Conservation (phyloP, 345 rosid genomes). For the Gossypium stocksii region DNA sequence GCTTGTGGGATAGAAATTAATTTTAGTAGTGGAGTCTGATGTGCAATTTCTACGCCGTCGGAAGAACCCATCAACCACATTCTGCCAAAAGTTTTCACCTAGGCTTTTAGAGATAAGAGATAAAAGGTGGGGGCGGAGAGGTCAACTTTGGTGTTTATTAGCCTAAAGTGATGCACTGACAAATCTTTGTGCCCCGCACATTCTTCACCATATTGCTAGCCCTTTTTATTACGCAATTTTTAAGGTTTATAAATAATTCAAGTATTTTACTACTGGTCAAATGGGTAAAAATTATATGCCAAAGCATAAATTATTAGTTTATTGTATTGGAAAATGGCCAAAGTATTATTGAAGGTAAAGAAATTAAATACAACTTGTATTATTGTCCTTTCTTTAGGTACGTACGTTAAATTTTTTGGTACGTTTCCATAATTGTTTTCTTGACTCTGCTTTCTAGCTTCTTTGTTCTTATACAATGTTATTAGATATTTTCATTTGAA, state of each 20-base stretch:
- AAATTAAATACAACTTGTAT: neutral
- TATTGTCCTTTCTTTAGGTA: neutral
- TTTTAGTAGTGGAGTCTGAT: conserved; percentile 7
- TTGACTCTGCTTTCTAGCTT: neutral
- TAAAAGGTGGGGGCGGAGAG: neutral
- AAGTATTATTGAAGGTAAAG: neutral
- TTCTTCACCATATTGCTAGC: neutral
- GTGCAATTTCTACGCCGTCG: conserved; percentile 7
- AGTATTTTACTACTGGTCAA: neutral
- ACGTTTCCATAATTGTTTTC: neutral
- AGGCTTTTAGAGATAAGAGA: neutral
- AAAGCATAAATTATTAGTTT: too few relatives aligned
- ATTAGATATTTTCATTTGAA: too few relatives aligned
- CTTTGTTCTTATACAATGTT: neutral
- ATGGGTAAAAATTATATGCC: too few relatives aligned
- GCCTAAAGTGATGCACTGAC: conserved; percentile 8
- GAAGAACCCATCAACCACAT: conserved; percentile 7
- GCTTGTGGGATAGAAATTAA: neutral
- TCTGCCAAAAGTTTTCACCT: neutral
- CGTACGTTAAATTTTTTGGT: neutral
- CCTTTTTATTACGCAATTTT: neutral
- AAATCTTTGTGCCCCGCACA: neutral
- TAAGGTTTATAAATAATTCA: neutral
- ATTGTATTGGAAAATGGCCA: too few relatives aligned
- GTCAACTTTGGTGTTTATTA: conserved; percentile 13